Evolutionary conservation across 192 early-diverging fungal species (phyloP).

Genomic region (Paraglomus occultum): DNA sequence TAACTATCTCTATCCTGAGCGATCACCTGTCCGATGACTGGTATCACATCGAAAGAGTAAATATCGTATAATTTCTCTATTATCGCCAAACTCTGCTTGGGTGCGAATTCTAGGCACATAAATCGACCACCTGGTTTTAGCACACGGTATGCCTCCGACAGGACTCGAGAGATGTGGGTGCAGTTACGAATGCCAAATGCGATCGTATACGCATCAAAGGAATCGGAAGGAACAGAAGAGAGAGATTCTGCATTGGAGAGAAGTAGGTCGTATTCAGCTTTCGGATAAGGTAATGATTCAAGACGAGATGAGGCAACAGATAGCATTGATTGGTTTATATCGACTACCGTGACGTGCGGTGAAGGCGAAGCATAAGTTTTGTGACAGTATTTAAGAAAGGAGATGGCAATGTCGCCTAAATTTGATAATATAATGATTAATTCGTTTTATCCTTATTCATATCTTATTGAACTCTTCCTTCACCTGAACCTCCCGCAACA

Average conservation of each 20-base stretch:
- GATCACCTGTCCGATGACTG: constrained; percentile 79
- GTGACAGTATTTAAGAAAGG: constrained; percentile 86
- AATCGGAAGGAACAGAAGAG: constrained; percentile 65
- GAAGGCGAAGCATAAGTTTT: constrained; percentile 58
- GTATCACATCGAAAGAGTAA: constrained; percentile 95
- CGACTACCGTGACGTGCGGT: constrained; percentile 82
- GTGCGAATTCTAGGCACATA: constrained; percentile 88
- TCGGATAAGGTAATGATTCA: constrained; percentile 46
- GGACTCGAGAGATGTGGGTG: constrained; percentile 85
- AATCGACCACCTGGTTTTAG: constrained; percentile 95
- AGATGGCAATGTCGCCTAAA: constrained; percentile 89
- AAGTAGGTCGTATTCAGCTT: constrained; percentile 36
- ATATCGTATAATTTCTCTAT: constrained; percentile 75
- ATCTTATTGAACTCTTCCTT: constrained; percentile 7
- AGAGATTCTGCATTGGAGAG: constrained; percentile 80
- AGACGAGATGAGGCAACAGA: constrained; percentile 82
- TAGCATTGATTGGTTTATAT: constrained; percentile 98
- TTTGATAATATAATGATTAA: neutral
- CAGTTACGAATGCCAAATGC: constrained; percentile 99
- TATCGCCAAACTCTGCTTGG: neutral
- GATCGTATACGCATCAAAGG: constrained; percentile 93
- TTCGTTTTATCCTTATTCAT: neutral
- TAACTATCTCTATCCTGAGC: constrained; percentile 90
- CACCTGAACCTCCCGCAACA: constrained; percentile 96
- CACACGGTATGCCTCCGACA: constrained; percentile 89